Conservation (phyloP, 805 yeast species). For the Kodamaea laetipori region DNA sequence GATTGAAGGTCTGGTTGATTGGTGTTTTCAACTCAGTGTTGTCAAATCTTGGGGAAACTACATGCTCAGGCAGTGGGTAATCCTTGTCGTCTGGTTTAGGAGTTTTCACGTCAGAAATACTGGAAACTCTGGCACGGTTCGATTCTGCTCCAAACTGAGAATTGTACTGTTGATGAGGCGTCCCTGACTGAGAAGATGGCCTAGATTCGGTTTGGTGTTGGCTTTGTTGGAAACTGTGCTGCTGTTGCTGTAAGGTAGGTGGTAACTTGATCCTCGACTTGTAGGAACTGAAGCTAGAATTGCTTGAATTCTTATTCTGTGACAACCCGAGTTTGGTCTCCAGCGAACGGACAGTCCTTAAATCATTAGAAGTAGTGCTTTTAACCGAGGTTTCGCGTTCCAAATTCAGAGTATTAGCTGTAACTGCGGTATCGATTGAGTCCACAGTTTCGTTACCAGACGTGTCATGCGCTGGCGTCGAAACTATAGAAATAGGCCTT, state of each 20-base stretch:
- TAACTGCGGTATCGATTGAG: constrained; percentile 6
- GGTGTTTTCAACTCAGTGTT: neutral
- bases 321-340: constrained; percentile 7
- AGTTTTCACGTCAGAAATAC: neutral
- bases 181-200: neutral
- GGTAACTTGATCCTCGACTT: constrained; percentile 38
- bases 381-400: constrained; percentile 5
- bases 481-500: neutral
- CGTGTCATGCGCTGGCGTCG: neutral
- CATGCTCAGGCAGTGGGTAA: constrained; percentile 1
- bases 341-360: constrained; percentile 7
- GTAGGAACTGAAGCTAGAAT: constrained; percentile 27
- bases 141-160: neutral
- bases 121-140: neutral
- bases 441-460: constrained; percentile 4
- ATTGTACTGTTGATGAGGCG: neutral
- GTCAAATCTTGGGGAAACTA: neutral
- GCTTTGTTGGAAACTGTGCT: constrained; percentile 9
- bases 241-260: constrained; percentile 26
- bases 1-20: neutral
- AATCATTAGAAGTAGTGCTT: constrained; percentile 7
- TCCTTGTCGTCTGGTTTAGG: constrained; percentile 1
- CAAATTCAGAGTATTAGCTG: constrained; percentile 2
- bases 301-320: constrained; percentile 18
- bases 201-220: constrained; percentile 1